Percentiles rank a stretch among this genome's conserved stretches.
Evolutionary conservation across 169 alveolate species (phyloP).

Genomic region (Fabrea salina): DNA sequence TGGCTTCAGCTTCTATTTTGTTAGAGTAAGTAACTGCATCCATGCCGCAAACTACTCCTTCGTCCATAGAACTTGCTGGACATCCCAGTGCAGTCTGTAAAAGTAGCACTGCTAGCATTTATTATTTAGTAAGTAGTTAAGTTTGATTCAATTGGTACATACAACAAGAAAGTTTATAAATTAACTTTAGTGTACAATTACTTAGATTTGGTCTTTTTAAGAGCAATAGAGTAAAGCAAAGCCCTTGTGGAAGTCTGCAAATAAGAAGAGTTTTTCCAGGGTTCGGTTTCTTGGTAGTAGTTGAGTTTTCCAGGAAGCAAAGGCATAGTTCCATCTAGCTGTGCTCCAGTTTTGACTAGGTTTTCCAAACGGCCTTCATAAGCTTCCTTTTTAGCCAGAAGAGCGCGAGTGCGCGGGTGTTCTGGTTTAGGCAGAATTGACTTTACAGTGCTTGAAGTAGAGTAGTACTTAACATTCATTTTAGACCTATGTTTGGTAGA

Average conservation of each 20-base stretch:
- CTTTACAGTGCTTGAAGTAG: conserved; percentile 50
- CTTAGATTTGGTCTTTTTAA: not conserved
- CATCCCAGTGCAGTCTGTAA: too few species aligned
- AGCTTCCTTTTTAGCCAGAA: conserved; percentile 22
- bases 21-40: too few species aligned
- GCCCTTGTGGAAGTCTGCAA: conserved; percentile 27
- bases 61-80: too few species aligned
- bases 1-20: too few species aligned
- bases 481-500: conserved; percentile 32
- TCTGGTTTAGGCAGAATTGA: conserved; percentile 47
- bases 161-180: too few species aligned
- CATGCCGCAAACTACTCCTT: too few species aligned
- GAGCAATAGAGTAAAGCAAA: not conserved
- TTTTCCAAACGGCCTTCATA: conserved; percentile 31
- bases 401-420: conserved; percentile 25
- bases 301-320: conserved; percentile 28
- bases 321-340: conserved; percentile 34
- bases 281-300: conserved; percentile 23
- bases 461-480: conserved; percentile 39
- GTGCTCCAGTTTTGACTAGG: conserved; percentile 31
- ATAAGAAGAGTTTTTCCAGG: conserved; percentile 26
- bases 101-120: too few species aligned
- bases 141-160: too few species aligned
- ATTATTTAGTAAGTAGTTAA: too few species aligned
- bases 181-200: too few species aligned